Conservation (phyloP, 2,329 filamentous ascomycete genomes). For the Colletotrichum costaricense region DNA sequence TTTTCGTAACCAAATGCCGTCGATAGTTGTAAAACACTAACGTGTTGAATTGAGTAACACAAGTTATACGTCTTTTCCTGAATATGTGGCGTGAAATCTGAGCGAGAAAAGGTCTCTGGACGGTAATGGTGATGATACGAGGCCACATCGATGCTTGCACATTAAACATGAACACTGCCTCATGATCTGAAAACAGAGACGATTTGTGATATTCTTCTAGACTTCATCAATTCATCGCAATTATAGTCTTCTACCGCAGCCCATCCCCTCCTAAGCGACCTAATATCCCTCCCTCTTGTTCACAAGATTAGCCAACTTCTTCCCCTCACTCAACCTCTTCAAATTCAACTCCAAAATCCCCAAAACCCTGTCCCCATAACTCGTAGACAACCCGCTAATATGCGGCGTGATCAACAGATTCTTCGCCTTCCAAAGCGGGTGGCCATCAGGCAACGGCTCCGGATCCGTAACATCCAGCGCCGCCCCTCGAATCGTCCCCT, state of each 20-base stretch:
- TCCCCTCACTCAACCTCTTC: conserved; percentile 48
- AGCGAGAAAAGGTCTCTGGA: no score
- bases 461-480: conserved; percentile 85
- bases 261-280: not conserved
- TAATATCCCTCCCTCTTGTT: conserved; percentile 43
- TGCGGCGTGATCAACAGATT: conserved; percentile 74
- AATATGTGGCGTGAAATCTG: no score
- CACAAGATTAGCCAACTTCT: conserved; percentile 53
- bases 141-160: no score
- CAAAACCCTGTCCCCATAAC: conserved; percentile 53
- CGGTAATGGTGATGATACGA: no score
- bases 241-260: not conserved
- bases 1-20: no score
- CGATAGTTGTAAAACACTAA: no score
- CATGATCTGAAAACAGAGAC: no score
- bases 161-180: no score
- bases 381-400: conserved; percentile 54
- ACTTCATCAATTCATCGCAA: not conserved
- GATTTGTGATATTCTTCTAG: not conserved
- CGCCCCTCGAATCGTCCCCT: conserved; percentile 72
- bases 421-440: conserved; percentile 75
- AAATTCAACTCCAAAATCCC: conserved; percentile 57
- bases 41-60: no score
- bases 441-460: conserved; percentile 76
- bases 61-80: no score